Percentiles rank a stretch among this genome's conserved stretches.
These are phyloP conservation scores for Polychaeton citri DNA, from an alignment of 2,329 filamentous ascomycete species.

Conservation along the genomic window DNA sequence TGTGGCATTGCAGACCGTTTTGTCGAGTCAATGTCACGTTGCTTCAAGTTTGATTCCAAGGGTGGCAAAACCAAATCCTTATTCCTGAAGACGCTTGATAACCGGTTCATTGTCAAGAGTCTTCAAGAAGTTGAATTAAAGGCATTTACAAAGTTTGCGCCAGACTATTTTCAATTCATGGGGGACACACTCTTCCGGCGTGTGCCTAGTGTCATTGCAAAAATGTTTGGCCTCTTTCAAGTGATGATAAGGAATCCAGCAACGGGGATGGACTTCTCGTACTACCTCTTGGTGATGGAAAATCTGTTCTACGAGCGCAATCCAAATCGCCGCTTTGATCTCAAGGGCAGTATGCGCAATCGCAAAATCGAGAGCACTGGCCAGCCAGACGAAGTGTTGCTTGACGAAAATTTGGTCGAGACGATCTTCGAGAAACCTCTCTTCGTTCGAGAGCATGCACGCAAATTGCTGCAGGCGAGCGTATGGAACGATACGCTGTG, in stretches of 20 bases:
- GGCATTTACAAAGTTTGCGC: constrained; percentile 88
- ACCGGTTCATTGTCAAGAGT: constrained; percentile 84
- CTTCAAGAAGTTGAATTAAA: constrained; percentile 83
- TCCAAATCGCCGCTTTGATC: constrained; percentile 68
- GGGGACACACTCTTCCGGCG: constrained; percentile 87
- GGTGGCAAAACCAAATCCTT: constrained; percentile 96
- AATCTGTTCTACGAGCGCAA: constrained; percentile 94
- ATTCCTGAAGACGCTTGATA: constrained; percentile 91
- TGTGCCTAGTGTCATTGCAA: constrained; percentile 89
- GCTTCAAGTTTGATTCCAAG: constrained; percentile 95
- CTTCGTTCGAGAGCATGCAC: constrained; percentile 89
- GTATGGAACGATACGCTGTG: constrained; percentile 98
- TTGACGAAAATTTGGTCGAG: constrained; percentile 98
- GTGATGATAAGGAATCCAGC: constrained; percentile 90
- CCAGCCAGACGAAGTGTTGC: constrained; percentile 86
- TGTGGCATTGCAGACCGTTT: constrained; percentile 90
- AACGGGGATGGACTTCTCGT: constrained; percentile 86
- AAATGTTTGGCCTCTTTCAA: constrained; percentile 98
- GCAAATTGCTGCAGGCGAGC: constrained; percentile 78
- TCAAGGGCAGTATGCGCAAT: constrained; percentile 98
- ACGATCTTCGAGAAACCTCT: constrained; percentile 96
- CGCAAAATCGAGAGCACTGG: constrained; percentile 93
- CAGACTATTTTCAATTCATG: constrained; percentile 96
- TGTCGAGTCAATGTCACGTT: constrained; percentile 85
- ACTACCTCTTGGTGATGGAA: constrained; percentile 90